These are phyloP conservation scores for Enterocytospora artemiae DNA, from an alignment of 371 early-diverging fungal genomes.

Conservation along the genomic window DNA sequence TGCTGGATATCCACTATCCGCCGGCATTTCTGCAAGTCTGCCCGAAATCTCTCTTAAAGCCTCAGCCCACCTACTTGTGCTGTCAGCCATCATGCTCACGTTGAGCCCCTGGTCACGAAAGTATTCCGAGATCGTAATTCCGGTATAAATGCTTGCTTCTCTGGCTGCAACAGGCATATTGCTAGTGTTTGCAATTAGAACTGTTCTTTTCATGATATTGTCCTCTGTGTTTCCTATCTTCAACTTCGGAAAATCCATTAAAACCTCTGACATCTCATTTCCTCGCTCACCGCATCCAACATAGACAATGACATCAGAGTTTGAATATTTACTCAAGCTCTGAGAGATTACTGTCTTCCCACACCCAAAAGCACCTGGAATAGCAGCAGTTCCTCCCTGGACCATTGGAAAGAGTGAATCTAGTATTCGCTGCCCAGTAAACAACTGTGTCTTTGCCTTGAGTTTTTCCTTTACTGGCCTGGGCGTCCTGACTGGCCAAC, in stretches of 20 bases:
- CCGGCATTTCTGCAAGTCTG: constrained; percentile 99
- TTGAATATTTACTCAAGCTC: constrained; percentile 96
- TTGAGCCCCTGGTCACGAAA: constrained; percentile 99
- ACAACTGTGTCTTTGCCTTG: constrained; percentile 81
- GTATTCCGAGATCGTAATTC: constrained; percentile 98
- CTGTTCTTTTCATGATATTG: constrained; percentile 98
- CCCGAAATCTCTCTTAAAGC: constrained; percentile 99
- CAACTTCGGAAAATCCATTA: constrained; percentile 92
- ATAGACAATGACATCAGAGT: constrained; percentile 97
- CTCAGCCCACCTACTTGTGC: constrained; percentile 99
- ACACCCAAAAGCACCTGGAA: constrained; percentile 99
- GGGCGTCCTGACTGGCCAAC: constrained; percentile 96
- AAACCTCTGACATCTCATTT: constrained; percentile 99
- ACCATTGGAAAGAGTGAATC: constrained; percentile 99
- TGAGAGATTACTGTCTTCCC: constrained; percentile 99
- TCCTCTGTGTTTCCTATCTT: constrained; percentile 76
- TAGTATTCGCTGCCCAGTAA: constrained; percentile 96
- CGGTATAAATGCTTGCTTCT: constrained; percentile 99
- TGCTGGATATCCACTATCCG: constrained; percentile 98
- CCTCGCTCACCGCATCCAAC: constrained; percentile 99
- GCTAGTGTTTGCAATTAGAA: constrained; percentile 97
- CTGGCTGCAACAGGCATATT: constrained; percentile 99
- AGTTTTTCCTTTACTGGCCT: constrained; percentile 91
- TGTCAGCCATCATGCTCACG: constrained; percentile 99
- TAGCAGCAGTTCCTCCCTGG: constrained; percentile 98